Base-by-base conservation (phyloP, 108 stramenopile genomes). In the Fragilaria radians region DNA sequence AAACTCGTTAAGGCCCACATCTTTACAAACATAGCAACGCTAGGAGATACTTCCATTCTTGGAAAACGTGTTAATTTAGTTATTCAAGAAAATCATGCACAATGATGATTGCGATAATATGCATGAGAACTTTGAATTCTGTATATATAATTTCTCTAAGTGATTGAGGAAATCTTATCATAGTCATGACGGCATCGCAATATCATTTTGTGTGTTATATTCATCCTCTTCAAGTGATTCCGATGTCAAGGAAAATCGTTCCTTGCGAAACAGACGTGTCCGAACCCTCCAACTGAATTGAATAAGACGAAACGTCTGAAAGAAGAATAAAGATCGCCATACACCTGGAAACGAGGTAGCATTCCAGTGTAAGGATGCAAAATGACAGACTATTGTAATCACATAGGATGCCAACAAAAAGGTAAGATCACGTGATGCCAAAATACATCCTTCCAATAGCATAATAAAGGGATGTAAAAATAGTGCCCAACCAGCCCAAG, bases 381-480 rank as follows among this genome's bases (percentile, higher is more conserved):
- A 51, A 46, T 87, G 68, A 21, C 84, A 18, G 7, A 72, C 36
- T 24, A 75, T 46, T 5, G 88, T 84, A 0, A 59, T 33, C 0
- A 70, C 58, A 49, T 93, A 93, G 5, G 74, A 68, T 7, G 47
- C 71, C 1, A 88, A 58, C 66, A 93, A 60, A 32, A 67, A 83
- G 4, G 47, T 34, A 11, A 84, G 36, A 65, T 89, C 86, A 18
- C 78, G 61, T 25, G 68, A 70, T 5, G 85, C 92, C 46, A 88
- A 71, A 2, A 88, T 80, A 4, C 72, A 59, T 5, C 88, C 92
- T 61, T 94, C 88, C 19, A 86, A 36, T 1, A 83, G 54, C 83
- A 94, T 79, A 18, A 84, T 73, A 22, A 90, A 67, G 23, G 92
- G 88, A 63, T 94, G 92, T 21, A 89, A 61, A 1, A 86, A 61